Percentiles rank a stretch among this genome's conserved stretches.
Conservation (phyloP, 495 filamentous ascomycete genomes). For the Terfezia claveryi region DNA sequence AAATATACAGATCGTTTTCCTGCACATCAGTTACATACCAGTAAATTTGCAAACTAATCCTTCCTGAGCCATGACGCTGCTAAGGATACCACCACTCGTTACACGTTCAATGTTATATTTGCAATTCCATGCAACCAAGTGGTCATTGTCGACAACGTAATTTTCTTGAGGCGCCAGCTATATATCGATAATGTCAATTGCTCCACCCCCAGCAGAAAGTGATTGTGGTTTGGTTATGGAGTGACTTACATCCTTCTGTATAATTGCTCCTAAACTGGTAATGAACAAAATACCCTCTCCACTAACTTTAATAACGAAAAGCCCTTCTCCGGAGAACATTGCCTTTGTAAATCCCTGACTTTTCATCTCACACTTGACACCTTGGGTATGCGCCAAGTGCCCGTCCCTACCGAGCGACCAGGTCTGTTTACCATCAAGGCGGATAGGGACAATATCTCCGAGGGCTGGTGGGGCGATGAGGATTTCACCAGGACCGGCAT, state of each 20-base stretch:
- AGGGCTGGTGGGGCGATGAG: slow-evolving; percentile 58
- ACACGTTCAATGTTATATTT: slow-evolving; percentile 79
- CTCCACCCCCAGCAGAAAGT: background rate
- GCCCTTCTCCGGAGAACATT: slow-evolving; percentile 78
- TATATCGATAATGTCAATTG: background rate
- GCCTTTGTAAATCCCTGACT: slow-evolving; percentile 72
- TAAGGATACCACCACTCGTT: slow-evolving; percentile 72
- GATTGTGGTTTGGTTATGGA: background rate
- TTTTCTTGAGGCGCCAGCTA: slow-evolving; percentile 40
- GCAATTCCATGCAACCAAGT: slow-evolving; percentile 93
- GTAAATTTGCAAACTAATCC: slow-evolving; percentile 85
- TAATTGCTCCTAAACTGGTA: slow-evolving; percentile 82
- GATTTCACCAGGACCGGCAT: slow-evolving; percentile 78
- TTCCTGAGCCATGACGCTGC: slow-evolving; percentile 52
- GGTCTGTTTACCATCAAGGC: slow-evolving; percentile 39
- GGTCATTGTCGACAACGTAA: slow-evolving; percentile 88
- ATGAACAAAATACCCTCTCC: slow-evolving; percentile 69
- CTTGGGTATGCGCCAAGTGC: slow-evolving; percentile 56
- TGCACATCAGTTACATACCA: slow-evolving; percentile 22
- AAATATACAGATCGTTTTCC: background rate
- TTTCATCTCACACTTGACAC: slow-evolving; percentile 62
- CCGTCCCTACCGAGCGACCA: slow-evolving; percentile 73
- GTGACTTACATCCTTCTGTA: slow-evolving; percentile 69
- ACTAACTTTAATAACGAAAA: slow-evolving; percentile 74
- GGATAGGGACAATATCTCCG: slow-evolving; percentile 69